Conservation (phyloP, 2,329 filamentous ascomycete genomes). For the Cladosporium phlei region DNA sequence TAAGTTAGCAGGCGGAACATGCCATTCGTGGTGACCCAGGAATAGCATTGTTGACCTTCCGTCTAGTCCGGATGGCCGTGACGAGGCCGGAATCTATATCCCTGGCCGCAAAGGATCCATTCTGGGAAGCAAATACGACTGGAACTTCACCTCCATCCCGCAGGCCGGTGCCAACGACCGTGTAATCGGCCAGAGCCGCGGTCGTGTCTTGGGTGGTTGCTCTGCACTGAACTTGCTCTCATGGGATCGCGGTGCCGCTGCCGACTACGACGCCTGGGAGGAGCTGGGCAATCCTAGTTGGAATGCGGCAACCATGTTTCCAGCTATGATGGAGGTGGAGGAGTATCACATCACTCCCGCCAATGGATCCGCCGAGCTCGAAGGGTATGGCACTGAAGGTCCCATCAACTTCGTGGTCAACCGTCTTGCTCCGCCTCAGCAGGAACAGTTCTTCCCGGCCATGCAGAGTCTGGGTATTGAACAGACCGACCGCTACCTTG, state of each 20-base stretch:
- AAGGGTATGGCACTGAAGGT: constrained; percentile 29
- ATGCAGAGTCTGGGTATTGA: constrained; percentile 43
- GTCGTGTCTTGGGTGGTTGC: constrained; percentile 48
- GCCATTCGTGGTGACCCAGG: too few relatives aligned
- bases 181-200: constrained; percentile 41
- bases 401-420: constrained; percentile 38
- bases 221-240: constrained; percentile 43
- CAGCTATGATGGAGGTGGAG: constrained; percentile 32
- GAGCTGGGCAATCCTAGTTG: constrained; percentile 34
- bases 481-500: constrained; percentile 43
- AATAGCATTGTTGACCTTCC: too few relatives aligned
- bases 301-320: constrained; percentile 33
- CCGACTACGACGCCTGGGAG: constrained; percentile 35
- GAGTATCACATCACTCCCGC: constrained; percentile 22
- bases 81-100: constrained; percentile 19
- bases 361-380: constrained; percentile 6
- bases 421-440: constrained; percentile 41
- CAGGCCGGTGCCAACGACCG: constrained; percentile 40
- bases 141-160: constrained; percentile 44
- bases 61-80: constrained; percentile 14
- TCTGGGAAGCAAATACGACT: constrained; percentile 29
- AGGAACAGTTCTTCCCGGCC: constrained; percentile 42
- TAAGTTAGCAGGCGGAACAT: too few relatives aligned
- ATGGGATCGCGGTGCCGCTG: constrained; percentile 27
- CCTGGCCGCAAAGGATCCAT: constrained; percentile 22